Conservation (phyloP, 1,284 basidiomycete species). For the Mycosarcoma maydis region DNA sequence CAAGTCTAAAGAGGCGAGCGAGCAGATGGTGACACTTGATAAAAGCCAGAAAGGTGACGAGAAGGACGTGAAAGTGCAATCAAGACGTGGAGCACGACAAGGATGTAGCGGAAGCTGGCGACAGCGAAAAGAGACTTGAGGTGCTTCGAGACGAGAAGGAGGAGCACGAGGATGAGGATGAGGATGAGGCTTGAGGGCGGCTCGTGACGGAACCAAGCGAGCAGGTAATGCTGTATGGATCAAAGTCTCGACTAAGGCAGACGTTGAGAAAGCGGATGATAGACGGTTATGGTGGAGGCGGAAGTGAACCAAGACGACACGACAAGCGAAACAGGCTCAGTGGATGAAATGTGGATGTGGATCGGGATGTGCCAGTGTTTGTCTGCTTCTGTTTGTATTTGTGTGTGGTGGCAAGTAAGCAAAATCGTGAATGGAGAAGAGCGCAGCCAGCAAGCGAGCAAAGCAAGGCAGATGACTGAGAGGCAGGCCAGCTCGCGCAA, state of each 20-base stretch:
- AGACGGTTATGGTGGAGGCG: constrained; percentile 24
- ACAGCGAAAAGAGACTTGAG: background rate
- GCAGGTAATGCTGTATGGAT: constrained; percentile 8
- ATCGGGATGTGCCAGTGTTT: constrained; percentile 3
- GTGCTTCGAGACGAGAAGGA: background rate
- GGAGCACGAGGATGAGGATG: background rate
- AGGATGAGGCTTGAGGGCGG: constrained; percentile 1
- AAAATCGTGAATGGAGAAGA: too few relatives aligned
- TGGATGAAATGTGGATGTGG: background rate
- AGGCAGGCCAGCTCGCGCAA: too few relatives aligned
- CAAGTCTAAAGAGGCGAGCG: background rate
- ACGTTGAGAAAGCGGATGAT: constrained; percentile 10
- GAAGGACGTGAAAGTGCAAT: background rate
- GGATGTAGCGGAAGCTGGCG: background rate
- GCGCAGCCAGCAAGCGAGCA: too few relatives aligned
- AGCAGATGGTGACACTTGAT: constrained; percentile 3
- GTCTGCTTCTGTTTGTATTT: constrained; percentile 6
- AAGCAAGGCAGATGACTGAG: too few relatives aligned
- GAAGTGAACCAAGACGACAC: constrained; percentile 6
- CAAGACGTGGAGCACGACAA: background rate
- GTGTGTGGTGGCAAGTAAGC: background rate
- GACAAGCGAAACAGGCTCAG: background rate
- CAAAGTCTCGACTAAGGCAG: constrained; percentile 44
- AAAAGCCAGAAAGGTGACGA: background rate
- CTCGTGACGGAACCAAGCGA: background rate